Conservation (phyloP, 768 basidiomycete species). For the Heimioporus sp. region DNA sequence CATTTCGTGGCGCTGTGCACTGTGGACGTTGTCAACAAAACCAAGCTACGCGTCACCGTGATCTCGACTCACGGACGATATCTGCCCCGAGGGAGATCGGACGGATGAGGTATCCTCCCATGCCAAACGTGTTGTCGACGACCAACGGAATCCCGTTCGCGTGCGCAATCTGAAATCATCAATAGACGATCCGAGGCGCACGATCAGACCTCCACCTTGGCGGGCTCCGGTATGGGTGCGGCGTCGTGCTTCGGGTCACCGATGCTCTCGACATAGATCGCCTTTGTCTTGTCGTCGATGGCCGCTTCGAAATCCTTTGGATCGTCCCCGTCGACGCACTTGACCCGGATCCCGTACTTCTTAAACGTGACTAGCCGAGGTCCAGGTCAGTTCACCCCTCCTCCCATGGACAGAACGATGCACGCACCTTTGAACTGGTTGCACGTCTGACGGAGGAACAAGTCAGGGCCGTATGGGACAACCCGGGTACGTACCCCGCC, state of each 20-base stretch:
- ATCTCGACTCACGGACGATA: slow-evolving; percentile 53
- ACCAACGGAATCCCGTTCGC: slow-evolving; percentile 70
- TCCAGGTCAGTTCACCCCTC: too few relatives aligned
- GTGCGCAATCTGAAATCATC: slow-evolving; percentile 56
- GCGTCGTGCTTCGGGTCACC: slow-evolving; percentile 78
- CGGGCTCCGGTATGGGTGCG: slow-evolving; percentile 63
- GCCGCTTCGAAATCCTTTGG: slow-evolving; percentile 60
- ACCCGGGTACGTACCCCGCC: slow-evolving; percentile 12
- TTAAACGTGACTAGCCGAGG: slow-evolving; percentile 17
- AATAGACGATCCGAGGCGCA: too few relatives aligned
- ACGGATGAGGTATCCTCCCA: slow-evolving; percentile 64
- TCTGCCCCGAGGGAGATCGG: slow-evolving; percentile 78
- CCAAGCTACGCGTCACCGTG: too few relatives aligned
- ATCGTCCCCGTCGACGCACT: slow-evolving; percentile 54
- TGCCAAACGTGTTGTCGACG: slow-evolving; percentile 80
- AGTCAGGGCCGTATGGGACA: neutral
- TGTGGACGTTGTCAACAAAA: neutral
- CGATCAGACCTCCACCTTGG: slow-evolving; percentile 44
- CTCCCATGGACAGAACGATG: too few relatives aligned
- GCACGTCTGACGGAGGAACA: slow-evolving; percentile 8
- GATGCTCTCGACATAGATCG: slow-evolving; percentile 72
- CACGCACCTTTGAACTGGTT: slow-evolving; percentile 21
- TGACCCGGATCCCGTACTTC: slow-evolving; percentile 11
- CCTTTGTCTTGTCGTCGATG: slow-evolving; percentile 79
- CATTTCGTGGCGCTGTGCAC: slow-evolving; percentile 83